Conservation (phyloP, 306 rosid genomes). For the Sicyos baderoa region DNA sequence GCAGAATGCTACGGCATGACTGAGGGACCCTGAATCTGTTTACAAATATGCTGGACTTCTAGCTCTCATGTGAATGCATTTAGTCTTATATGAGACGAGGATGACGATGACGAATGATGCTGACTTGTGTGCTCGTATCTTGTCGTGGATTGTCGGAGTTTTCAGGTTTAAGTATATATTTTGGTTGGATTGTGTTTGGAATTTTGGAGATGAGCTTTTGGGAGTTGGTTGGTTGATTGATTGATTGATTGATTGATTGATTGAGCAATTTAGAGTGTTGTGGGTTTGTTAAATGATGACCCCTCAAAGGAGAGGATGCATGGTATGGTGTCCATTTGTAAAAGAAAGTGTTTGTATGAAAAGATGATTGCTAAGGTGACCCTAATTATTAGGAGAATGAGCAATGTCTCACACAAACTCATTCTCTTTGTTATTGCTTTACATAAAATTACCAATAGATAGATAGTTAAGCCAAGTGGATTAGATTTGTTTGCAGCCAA, state of each 20-base stretch:
- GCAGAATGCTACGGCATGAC: conserved; percentile 50
- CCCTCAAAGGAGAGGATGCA: not conserved
- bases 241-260: conserved; percentile 6
- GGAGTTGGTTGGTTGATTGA: conserved; percentile 6
- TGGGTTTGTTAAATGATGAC: not conserved
- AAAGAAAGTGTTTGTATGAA: conserved; percentile 7
- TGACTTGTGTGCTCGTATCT: conserved; percentile 3
- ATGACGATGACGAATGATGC: conserved; percentile 5
- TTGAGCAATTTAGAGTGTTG: not conserved
- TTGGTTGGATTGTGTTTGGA: conserved; percentile 11
- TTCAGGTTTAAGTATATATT: conserved; percentile 10
- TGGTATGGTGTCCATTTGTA: conserved; percentile 17
- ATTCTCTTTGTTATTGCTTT: not conserved
- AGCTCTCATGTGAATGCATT: conserved; percentile 4
- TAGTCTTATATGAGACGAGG: not conserved
- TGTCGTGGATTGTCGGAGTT: conserved; percentile 7
- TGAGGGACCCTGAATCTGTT: conserved; percentile 32
- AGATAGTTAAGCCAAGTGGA: not conserved
- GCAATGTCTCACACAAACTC: not conserved
- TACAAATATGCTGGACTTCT: conserved; percentile 5
- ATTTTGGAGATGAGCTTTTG: not conserved
- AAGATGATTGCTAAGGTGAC: not conserved
- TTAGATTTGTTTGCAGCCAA: not conserved
- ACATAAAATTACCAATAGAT: not conserved
- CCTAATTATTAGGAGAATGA: not conserved